Base-by-base conservation (phyloP, 306 rosid species). In the Biancaea sappan region DNA sequence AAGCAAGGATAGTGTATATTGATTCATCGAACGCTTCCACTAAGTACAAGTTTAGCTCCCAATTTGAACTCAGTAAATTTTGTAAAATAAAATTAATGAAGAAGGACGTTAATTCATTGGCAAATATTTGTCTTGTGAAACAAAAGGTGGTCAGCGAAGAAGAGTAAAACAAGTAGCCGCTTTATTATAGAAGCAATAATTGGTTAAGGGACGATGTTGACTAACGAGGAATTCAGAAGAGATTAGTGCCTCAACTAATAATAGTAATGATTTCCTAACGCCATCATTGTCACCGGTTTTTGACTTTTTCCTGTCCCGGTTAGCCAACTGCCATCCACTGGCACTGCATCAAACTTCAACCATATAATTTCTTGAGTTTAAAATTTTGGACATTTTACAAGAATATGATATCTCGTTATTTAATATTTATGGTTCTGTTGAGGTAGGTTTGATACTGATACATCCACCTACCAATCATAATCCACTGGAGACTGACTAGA, bases 51-150 rank as follows among this genome's bases (percentile, higher is more conserved):
- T n/a, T n/a, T n/a, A n/a, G n/a, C n/a, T n/a, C n/a, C n/a, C n/a
- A n/a, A n/a, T n/a, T n/a, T n/a, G n/a, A n/a, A n/a, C n/a, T n/a
- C n/a, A n/a, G n/a, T n/a, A n/a, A n/a, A n/a, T n/a, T n/a, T n/a
- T n/a, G n/a, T n/a, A n/a, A n/a, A n/a, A n/a, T n/a, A n/a, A n/a
- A n/a, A n/a, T n/a, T n/a, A n/a, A n/a, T n/a, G n/a, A n/a, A n/a
- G n/a, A n/a, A n/a, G n/a, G n/a, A 6, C 43, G 7, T 38, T 38
- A 7, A 38, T 38, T 7, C 1, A 38, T 7, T 38, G 13, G 11
- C 11, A 38, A 38, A 9, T 61, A 31, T 88, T 89, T 43, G 83
- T 86, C 66, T 76, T 80, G 46, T 2, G 1, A 41, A 41, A 3
- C 4, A 0, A 41, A 41, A 41, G 46, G 2, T 41, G 15, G 46